Evolutionary conservation across 352 stramenopile species (phyloP).

Genomic region (Phytopythium ostracodes): DNA sequence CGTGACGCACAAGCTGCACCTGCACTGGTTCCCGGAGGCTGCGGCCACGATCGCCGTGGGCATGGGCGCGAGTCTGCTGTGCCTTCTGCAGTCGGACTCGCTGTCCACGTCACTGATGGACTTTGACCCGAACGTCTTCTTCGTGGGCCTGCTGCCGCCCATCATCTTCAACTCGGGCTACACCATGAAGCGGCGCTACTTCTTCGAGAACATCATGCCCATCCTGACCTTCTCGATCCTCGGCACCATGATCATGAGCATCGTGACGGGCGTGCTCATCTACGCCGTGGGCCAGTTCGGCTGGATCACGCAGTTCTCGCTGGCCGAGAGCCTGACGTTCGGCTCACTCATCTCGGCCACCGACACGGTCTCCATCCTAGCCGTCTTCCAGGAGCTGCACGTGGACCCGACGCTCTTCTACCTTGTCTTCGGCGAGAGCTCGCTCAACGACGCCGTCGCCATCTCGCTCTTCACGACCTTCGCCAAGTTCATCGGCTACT

Average conservation of each 20-base stretch:
- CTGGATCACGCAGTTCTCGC: conserved; percentile 68
- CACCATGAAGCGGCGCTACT: conserved; percentile 89
- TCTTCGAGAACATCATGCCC: conserved; percentile 89
- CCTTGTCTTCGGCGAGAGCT: conserved; percentile 94
- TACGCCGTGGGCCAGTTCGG: conserved; percentile 63
- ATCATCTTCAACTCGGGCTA: conserved; percentile 96
- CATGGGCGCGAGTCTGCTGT: conserved; percentile 52
- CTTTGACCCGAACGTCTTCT: conserved; percentile 93
- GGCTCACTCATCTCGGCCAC: conserved; percentile 91
- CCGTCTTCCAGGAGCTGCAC: conserved; percentile 89
- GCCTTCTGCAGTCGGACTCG: conserved; percentile 55
- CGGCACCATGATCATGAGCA: conserved; percentile 88
- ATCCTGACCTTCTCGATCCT: conserved; percentile 90
- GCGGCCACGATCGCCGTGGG: conserved; percentile 62
- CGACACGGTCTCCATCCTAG: conserved; percentile 91
- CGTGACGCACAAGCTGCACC: conserved; percentile 65
- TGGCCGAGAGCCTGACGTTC: conserved; percentile 90
- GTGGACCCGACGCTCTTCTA: conserved; percentile 93
- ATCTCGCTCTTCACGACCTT: conserved; percentile 94
- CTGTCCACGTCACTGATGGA: conserved; percentile 74
- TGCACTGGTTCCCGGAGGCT: conserved; percentile 72
- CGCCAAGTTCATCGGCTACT: conserved; percentile 88
- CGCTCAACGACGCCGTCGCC: conserved; percentile 92
- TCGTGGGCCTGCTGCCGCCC: conserved; percentile 89
- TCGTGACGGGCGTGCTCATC: conserved; percentile 79